Base-by-base conservation (phyloP, 371 early-diverging fungal species). In the Mucor mucedo region DNA sequence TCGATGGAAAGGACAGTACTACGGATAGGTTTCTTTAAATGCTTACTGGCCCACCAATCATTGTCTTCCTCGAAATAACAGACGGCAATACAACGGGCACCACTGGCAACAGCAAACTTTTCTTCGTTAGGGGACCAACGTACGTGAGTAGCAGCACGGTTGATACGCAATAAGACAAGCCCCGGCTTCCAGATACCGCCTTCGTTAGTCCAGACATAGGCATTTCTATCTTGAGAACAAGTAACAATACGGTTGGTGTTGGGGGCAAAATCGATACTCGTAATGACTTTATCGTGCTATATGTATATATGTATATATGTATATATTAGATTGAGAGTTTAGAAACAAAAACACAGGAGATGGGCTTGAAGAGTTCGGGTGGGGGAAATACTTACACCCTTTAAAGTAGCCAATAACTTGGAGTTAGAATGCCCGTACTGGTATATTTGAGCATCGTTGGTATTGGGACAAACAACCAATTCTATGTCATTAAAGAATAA, bases 91-190 rank as follows among this genome's bases (percentile, higher is more conserved):
- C 88, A 87, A 16, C 91, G 85, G 50, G 97, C 90, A 50, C 97
- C 97, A 55, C 93, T 92, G 27, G 93, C 97, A 4, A 97, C 98
- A 4, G 99, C 99, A 85, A 98, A 98, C 87, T 98, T 98, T 82
- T 95, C 89, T 80, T 97, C 98, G 52, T 80, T 83, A 53, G 98
- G 98, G n/a, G 92, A 92, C 99, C 99, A 98, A 40, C 90, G 85
- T 16, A 94, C 97, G 80, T 80, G 89, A 11, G 98, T 98, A 1
- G 99, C 99, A 21, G 98, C 98, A 48, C 98, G 91, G 84, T 96
- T 94, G 77, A 98, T 92, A 61, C 98, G 92, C 59, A 98, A 78
- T 38, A 96, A 86, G 21, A 98, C 99, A 42, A 98, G 84, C 32
- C 92, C 94, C 33, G 96, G 98, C 74, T 93, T 93, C 98, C 98